Evolutionary conservation across 441 rosid species (phyloP).

Genomic region (Aleurites moluccanus): DNA sequence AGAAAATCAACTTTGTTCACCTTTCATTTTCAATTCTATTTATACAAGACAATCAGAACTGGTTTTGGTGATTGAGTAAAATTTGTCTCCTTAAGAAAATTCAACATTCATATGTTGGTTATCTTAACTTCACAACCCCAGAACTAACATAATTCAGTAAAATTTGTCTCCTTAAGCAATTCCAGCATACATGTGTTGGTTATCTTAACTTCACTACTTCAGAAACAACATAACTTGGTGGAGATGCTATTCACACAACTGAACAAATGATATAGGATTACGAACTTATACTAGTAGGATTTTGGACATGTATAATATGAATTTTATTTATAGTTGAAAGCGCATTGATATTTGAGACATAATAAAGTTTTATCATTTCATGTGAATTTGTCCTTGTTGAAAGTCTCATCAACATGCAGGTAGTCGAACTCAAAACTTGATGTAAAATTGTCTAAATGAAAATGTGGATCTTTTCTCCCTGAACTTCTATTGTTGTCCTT

Average conservation of each 20-base stretch:
- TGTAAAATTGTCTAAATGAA: neutral
- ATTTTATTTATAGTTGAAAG: neutral
- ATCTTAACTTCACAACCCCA: neutral
- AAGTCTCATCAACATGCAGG: neutral
- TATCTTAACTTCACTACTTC: neutral
- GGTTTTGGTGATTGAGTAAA: too few relatives aligned
- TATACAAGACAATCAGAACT: neutral
- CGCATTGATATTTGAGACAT: neutral
- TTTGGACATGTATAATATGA: neutral
- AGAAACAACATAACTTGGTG: too few relatives aligned
- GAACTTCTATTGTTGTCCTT: neutral
- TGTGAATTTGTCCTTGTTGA: neutral
- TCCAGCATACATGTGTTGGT: too few relatives aligned
- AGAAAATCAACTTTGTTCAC: neutral
- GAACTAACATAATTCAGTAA: too few relatives aligned
- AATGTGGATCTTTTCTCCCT: neutral
- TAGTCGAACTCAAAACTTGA: neutral
- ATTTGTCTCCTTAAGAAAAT: neutral
- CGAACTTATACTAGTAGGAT: neutral
- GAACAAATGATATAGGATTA: neutral
- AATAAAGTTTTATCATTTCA: neutral
- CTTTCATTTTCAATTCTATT: neutral
- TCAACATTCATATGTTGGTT: neutral
- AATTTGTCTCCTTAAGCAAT: too few relatives aligned
- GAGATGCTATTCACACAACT: neutral